Evolutionary conservation across 1,284 basidiomycete species (phyloP), one percentile per base, ranked within the genome.

Genomic region (Schizopora paradoxa): DNA sequence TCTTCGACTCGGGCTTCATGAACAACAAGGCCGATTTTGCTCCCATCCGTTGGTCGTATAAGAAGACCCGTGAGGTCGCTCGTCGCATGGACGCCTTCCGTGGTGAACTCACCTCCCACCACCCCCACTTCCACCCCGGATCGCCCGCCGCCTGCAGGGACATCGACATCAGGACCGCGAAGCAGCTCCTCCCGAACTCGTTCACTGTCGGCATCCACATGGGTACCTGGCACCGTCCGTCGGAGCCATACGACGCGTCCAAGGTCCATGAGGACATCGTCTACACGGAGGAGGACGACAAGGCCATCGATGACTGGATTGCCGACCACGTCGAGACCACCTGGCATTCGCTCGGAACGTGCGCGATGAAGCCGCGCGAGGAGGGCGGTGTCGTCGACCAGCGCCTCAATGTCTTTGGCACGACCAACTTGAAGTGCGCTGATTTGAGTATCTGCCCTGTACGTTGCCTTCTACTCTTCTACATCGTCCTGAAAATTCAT

Each of bases 311-410:
- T 58, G 73, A 82, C 54, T 83, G 80, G 80, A 65, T 82, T 53
- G 62, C 75, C 41, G 77, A 83, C 58, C 81, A 83, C 58, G 82
- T 84, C 53, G 81, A 84, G 69, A 84, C 82, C 11, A 85, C 82
- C 41, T 84, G 82, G 82, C 82, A 85, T 66, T 79, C 76, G 58
- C 68, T 85, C 37, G 79, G 79, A 54, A 68, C 66, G 49, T 65
- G 58, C 32, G 77, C 85, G 16, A 88, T 88, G 86, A 83, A 87
- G 58, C 85, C 85, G n/a, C 70, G 77, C 38, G 72, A 75, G 51
- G 64, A 86, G 60, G 86, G 86, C 37, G 87, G 87, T 58, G 86
- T 89, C 25, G 78, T 90, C 54, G 86, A 88, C 63, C 65, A 65
- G 18, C 74, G 78, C 49, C 70, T 87, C 51, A 82, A 74, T 58